A percentile compares a stretch with the other conserved stretches of the same genome.
Evolutionary conservation across 768 basidiomycete species (phyloP).

Genomic region (Leccinum broughii): DNA sequence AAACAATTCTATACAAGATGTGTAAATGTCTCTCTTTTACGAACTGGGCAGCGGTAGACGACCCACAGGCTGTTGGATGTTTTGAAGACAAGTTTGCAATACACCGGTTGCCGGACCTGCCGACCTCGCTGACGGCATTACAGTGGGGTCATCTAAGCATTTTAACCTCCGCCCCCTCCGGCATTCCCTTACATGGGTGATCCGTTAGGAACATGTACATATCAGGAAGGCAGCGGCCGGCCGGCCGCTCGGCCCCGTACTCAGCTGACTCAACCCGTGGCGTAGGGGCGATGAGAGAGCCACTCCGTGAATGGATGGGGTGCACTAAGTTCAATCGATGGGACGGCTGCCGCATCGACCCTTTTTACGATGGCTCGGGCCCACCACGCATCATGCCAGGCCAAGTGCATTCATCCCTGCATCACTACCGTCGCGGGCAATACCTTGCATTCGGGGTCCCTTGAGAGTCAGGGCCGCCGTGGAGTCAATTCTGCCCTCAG

Average conservation of each 20-base stretch:
- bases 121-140: constrained; percentile 23
- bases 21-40: background rate
- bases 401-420: background rate
- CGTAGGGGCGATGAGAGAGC: background rate
- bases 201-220: background rate
- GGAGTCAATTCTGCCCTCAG: background rate
- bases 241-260: background rate
- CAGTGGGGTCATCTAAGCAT: background rate
- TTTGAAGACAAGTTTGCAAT: constrained; percentile 3
- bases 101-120: constrained; percentile 7
- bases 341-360: background rate
- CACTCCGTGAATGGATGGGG: too few relatives aligned
- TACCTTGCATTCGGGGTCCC: background rate
- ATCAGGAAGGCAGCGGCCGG: background rate
- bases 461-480: constrained; percentile 4
- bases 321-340: background rate
- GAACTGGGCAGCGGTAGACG: constrained; percentile 2
- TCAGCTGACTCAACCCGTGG: background rate
- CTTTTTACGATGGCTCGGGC: background rate
- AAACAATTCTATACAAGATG: background rate
- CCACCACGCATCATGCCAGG: too few relatives aligned
- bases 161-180: constrained; percentile 4
- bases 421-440: background rate
- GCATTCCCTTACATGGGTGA: background rate
- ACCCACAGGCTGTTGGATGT: constrained; percentile 8